Evolutionary conservation across 176 grass and related monocot genomes (phyloP).

Genomic region (Eleusine coracana): DNA sequence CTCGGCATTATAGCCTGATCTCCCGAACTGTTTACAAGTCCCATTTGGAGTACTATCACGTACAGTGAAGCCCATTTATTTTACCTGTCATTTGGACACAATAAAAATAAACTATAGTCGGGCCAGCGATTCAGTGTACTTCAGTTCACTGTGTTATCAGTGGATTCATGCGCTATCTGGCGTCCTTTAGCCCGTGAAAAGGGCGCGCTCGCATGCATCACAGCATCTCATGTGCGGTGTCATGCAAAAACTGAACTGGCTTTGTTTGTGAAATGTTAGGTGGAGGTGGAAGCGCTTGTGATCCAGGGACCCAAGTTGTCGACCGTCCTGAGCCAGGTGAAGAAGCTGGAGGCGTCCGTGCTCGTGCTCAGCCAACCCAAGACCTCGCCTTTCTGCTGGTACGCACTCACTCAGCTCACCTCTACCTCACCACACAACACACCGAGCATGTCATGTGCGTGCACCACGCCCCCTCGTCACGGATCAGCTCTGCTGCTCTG

Average conservation of each 20-base stretch:
- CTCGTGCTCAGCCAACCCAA: constrained; percentile 75
- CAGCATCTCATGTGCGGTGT: constrained; percentile 23
- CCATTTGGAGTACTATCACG: not conserved
- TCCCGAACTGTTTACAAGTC: constrained; percentile 6
- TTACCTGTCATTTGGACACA: not conserved
- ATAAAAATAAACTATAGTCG: too few species aligned
- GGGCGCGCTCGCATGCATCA: constrained; percentile 27
- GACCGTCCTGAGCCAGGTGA: constrained; percentile 80
- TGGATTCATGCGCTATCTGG: constrained; percentile 6
- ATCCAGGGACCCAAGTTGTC: constrained; percentile 71
- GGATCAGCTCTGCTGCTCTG: not conserved
- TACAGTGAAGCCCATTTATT: not conserved
- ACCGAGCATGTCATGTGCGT: constrained; percentile 26
- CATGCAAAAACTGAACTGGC: not conserved
- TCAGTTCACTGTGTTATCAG: constrained; percentile 25
- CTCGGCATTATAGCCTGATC: not conserved
- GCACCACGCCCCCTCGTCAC: constrained; percentile 20
- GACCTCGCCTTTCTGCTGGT: constrained; percentile 75
- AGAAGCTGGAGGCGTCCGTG: constrained; percentile 85
- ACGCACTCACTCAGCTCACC: constrained; percentile 32
- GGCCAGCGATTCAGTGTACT: constrained; percentile 16
- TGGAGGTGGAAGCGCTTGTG: constrained; percentile 81
- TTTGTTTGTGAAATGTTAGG: constrained; percentile 46
- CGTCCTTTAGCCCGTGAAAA: constrained; percentile 37
- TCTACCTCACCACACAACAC: not conserved